Percentiles rank a stretch among this genome's conserved stretches.
Evolutionary conservation across 495 filamentous ascomycete species (phyloP).

Genomic region (Tricharina praecox): DNA sequence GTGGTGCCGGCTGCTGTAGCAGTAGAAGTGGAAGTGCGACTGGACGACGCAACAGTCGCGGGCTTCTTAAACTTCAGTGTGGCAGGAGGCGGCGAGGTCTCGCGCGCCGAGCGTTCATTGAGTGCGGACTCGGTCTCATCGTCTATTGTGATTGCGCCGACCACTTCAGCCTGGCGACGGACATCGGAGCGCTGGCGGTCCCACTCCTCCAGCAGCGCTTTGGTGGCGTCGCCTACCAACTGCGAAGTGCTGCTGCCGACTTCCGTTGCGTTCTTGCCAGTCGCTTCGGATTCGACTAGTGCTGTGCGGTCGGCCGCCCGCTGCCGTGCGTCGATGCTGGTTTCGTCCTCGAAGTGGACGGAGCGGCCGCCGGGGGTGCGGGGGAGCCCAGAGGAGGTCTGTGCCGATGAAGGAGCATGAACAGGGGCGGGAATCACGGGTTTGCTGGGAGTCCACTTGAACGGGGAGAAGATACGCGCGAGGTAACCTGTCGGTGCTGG

Average conservation of each 20-base stretch:
- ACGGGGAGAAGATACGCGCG: not conserved
- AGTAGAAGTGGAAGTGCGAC: not conserved
- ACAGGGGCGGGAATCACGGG: not conserved
- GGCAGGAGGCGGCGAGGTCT: no score
- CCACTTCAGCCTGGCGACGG: conserved; percentile 10
- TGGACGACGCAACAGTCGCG: not conserved
- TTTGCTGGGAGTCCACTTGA: not conserved
- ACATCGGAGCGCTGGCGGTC: conserved; percentile 8
- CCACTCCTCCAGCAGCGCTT: conserved; percentile 7
- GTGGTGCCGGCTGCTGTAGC: not conserved
- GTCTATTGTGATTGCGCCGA: conserved; percentile 11
- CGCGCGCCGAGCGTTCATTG: not conserved
- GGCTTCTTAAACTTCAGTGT: no score
- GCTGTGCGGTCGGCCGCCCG: not conserved
- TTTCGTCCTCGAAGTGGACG: not conserved
- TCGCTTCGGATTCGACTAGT: conserved; percentile 8
- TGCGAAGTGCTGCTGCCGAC: conserved; percentile 5
- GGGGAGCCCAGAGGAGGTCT: not conserved
- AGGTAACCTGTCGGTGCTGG: not conserved
- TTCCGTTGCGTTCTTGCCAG: conserved; percentile 7
- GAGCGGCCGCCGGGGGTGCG: not conserved
- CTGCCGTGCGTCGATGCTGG: not conserved
- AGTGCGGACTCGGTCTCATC: conserved; percentile 2
- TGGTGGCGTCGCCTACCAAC: conserved; percentile 2
- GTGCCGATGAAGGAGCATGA: not conserved